These are phyloP conservation scores for Aspergillus funiculosus DNA, from an alignment of 495 filamentous ascomycete genomes.

Conservation along the genomic window DNA sequence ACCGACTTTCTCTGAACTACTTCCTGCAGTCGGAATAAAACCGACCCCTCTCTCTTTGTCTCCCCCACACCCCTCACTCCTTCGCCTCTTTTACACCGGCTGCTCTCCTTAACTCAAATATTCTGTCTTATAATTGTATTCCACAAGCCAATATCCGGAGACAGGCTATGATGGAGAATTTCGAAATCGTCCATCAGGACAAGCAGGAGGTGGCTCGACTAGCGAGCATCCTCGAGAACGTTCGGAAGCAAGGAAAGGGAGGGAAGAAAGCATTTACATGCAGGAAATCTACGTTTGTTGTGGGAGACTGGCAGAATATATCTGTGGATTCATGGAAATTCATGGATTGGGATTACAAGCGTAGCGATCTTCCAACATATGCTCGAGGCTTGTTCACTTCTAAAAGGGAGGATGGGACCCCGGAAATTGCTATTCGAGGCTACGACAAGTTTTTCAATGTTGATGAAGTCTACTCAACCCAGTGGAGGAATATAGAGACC, in stretches of 20 bases:
- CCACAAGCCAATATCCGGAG: background rate
- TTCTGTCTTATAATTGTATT: background rate
- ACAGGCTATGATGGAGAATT: background rate
- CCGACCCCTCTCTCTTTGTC: no score
- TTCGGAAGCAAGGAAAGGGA: constrained; percentile 43
- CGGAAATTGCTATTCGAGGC: constrained; percentile 77
- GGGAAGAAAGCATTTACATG: constrained; percentile 52
- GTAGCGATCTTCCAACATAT: constrained; percentile 73
- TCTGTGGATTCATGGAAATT: constrained; percentile 88
- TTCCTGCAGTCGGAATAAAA: no score
- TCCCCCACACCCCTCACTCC: no score
- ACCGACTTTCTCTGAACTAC: no score
- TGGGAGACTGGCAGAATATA: constrained; percentile 54
- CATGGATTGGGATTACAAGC: constrained; percentile 93
- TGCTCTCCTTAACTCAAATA: background rate
- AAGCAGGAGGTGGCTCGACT: constrained; percentile 54
- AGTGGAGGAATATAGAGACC: constrained; percentile 71
- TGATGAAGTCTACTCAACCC: constrained; percentile 67
- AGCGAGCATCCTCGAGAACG: constrained; percentile 49
- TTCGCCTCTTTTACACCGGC: no score
- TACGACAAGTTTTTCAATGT: constrained; percentile 99
- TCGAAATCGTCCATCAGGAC: constrained; percentile 53
- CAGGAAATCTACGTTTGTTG: constrained; percentile 67
- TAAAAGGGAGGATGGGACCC: constrained; percentile 49
- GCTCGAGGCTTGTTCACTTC: constrained; percentile 90